A percentile compares a stretch with the other conserved stretches of the same genome.
Evolutionary conservation across 2,329 filamentous ascomycete species (phyloP).

Genomic region (Macrophomina phaseolina): DNA sequence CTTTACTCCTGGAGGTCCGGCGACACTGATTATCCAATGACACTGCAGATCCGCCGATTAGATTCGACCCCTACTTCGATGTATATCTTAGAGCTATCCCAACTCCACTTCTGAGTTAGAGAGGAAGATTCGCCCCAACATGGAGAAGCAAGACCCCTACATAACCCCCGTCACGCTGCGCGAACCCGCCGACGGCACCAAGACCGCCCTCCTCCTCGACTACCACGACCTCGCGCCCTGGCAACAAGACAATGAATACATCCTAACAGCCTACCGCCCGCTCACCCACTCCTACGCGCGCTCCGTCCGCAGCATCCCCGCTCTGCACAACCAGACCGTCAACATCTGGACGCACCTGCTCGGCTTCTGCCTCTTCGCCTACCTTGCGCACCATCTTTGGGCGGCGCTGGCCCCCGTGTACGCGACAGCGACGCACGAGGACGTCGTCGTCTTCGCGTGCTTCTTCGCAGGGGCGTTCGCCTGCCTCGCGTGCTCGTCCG

Average conservation of each 20-base stretch:
- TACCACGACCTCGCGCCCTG: conserved; percentile 47
- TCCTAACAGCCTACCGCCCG: conserved; percentile 68
- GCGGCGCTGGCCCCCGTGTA: conserved; percentile 37
- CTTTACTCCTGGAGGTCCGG: no score
- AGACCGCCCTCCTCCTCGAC: neutral
- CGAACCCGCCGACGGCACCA: no score
- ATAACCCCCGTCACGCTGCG: no score
- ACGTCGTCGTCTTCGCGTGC: conserved; percentile 44
- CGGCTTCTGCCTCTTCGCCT: conserved; percentile 37
- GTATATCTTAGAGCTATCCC: no score
- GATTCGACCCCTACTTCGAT: neutral
- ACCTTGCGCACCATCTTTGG: conserved; percentile 34
- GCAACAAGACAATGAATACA: conserved; percentile 71
- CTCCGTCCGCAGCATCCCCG: conserved; percentile 64
- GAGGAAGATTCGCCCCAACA: neutral
- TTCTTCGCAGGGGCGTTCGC: conserved; percentile 48
- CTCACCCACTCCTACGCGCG: conserved; percentile 64
- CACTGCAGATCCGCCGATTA: neutral
- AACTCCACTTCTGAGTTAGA: no score
- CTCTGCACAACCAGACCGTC: conserved; percentile 72
- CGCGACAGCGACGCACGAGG: conserved; percentile 40
- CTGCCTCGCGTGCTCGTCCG: conserved; percentile 61
- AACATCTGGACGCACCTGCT: conserved; percentile 74
- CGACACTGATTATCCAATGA: neutral
- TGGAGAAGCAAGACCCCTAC: conserved; percentile 2